These are phyloP conservation scores for Silene conica DNA, from an alignment of 148 eudicot genomes.

Conservation along the genomic window DNA sequence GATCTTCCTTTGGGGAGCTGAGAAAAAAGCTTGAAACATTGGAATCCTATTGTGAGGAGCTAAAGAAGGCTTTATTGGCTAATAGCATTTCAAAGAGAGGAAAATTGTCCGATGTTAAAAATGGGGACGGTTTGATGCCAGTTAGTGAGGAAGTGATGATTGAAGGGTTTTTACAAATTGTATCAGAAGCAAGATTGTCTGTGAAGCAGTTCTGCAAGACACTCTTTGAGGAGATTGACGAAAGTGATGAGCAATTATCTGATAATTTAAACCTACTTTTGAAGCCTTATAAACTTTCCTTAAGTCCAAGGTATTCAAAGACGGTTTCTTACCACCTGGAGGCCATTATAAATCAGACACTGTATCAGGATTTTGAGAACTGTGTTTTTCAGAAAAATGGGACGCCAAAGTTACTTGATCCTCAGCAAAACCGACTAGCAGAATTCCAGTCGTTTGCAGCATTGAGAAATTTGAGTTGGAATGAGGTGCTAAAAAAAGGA, in stretches of 20 bases:
- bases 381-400: conserved; percentile 74
- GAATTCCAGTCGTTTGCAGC: conserved; percentile 66
- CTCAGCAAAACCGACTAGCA: conserved; percentile 54
- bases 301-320: conserved; percentile 59
- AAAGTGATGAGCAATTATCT: conserved; percentile 45
- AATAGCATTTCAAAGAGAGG: conserved; percentile 31
- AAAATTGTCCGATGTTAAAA: conserved; percentile 19
- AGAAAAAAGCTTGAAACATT: conserved; percentile 60
- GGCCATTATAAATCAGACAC: conserved; percentile 70
- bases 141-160: conserved; percentile 75
- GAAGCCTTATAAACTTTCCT: conserved; percentile 64
- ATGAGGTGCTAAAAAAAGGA: conserved; percentile 80
- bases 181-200: conserved; percentile 76
- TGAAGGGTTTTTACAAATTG: conserved; percentile 91
- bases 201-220: conserved; percentile 83
- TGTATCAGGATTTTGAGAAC: conserved; percentile 88
- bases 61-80: conserved; percentile 58
- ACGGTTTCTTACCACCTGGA: conserved; percentile 65
- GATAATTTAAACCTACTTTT: conserved; percentile 55
- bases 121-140: conserved; percentile 42
- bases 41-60: conserved; percentile 73
- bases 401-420: conserved; percentile 63
- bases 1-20: conserved; percentile 63
- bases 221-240: conserved; percentile 58
- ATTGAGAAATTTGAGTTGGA: conserved; percentile 79